Evolutionary conservation across 2,329 filamentous ascomycete species (phyloP).

Genomic region (Ophiostoma piceae): DNA sequence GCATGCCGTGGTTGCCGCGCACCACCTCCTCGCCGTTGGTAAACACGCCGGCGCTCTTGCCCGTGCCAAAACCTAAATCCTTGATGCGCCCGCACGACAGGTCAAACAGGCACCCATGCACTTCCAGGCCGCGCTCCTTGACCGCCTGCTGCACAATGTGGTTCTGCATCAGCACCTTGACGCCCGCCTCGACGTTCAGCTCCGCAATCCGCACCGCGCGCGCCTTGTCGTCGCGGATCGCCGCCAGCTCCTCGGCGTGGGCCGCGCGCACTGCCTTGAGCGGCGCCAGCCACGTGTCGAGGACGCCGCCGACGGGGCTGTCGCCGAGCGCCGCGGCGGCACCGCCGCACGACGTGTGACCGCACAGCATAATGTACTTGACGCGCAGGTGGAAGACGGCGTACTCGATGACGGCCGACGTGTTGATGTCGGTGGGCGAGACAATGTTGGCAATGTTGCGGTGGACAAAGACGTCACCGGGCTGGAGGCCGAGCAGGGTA

Average conservation of each 20-base stretch:
- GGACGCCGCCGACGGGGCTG: conserved; percentile 46
- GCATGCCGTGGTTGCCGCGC: conserved; percentile 45
- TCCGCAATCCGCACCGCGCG: conserved; percentile 62
- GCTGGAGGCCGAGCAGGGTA: conserved; percentile 69
- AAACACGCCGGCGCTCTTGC: conserved; percentile 26
- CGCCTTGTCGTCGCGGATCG: conserved; percentile 49
- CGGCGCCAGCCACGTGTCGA: conserved; percentile 52
- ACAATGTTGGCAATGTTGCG: conserved; percentile 87
- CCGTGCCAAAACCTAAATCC: conserved; percentile 45
- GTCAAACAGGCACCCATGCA: conserved; percentile 77
- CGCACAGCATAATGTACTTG: conserved; percentile 65
- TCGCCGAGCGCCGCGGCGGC: conserved; percentile 53
- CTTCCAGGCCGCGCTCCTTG: conserved; percentile 61
- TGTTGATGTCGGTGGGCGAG: conserved; percentile 67
- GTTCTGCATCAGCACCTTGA: conserved; percentile 64
- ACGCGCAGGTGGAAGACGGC: conserved; percentile 68
- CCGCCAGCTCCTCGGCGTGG: conserved; percentile 52
- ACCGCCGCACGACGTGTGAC: conserved; percentile 64
- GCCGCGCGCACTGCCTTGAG: conserved; percentile 42
- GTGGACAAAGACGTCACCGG: conserved; percentile 83
- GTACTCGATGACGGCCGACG: conserved; percentile 71
- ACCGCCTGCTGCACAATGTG: conserved; percentile 65
- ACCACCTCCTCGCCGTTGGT: conserved; percentile 36
- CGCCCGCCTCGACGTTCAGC: conserved; percentile 66
- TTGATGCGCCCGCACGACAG: conserved; percentile 45